These are phyloP conservation scores for Huntiella bhutanensis DNA, from an alignment of 2,329 filamentous ascomycete species.

Conservation along the genomic window DNA sequence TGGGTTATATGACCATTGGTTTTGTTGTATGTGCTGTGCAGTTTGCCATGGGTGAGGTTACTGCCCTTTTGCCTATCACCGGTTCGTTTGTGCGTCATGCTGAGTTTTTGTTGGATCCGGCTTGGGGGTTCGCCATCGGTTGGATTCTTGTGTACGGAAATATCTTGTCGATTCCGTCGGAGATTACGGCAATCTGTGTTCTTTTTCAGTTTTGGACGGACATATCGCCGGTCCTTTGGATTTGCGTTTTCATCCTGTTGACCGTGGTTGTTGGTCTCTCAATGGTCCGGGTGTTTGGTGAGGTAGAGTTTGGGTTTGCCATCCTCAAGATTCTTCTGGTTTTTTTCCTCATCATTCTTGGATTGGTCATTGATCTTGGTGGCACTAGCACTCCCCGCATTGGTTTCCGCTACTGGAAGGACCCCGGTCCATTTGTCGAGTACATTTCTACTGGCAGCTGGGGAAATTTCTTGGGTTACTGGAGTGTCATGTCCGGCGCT, in stretches of 20 bases:
- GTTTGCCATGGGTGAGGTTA: constrained; percentile 40
- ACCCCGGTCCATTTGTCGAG: constrained; percentile 48
- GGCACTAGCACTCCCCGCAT: constrained; percentile 37
- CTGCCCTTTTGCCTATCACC: constrained; percentile 41
- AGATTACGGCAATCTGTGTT: constrained; percentile 44
- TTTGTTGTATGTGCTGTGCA: constrained; percentile 37
- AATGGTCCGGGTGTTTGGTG: constrained; percentile 33
- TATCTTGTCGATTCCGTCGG: constrained; percentile 33
- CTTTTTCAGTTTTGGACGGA: constrained; percentile 47
- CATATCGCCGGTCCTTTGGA: constrained; percentile 30
- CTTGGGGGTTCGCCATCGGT: constrained; percentile 35
- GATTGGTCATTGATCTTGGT: constrained; percentile 42
- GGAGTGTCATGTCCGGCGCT: constrained; percentile 41
- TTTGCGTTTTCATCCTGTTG: constrained; percentile 26
- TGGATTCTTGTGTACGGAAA: constrained; percentile 38
- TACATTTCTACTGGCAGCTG: constrained; percentile 38
- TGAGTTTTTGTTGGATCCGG: constrained; percentile 41
- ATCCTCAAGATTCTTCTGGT: constrained; percentile 41
- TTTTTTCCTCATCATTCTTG: constrained; percentile 41
- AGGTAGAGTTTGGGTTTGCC: constrained; percentile 35
- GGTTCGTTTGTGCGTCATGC: constrained; percentile 42
- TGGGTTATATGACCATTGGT: constrained; percentile 37
- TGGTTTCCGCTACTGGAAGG: constrained; percentile 51
- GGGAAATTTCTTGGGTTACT: constrained; percentile 49
- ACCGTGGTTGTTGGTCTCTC: constrained; percentile 26